These are phyloP conservation scores for Collybiopsis luxurians DNA, from an alignment of 768 basidiomycete genomes.

Conservation along the genomic window DNA sequence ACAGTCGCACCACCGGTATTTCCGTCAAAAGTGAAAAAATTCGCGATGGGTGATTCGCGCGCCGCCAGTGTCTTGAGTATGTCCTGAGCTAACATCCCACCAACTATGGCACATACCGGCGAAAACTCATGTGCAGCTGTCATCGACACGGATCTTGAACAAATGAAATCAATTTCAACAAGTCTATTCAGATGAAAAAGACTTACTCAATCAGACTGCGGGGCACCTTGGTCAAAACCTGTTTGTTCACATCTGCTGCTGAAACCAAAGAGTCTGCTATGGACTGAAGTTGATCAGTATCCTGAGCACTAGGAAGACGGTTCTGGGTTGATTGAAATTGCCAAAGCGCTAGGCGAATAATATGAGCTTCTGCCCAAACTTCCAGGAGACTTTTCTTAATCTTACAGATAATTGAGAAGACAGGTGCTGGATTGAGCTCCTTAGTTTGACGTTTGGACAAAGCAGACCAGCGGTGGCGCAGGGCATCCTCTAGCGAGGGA, in stretches of 20 bases:
- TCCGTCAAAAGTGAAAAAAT: constrained; percentile 89
- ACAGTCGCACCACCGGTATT: constrained; percentile 75
- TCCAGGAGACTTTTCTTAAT: background rate
- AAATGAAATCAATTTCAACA: constrained; percentile 6
- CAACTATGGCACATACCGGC: constrained; percentile 91
- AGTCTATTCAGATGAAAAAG: constrained; percentile 8
- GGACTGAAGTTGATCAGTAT: constrained; percentile 56
- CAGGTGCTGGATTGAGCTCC: constrained; percentile 72
- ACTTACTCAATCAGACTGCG: constrained; percentile 59
- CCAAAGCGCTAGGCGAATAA: constrained; percentile 62
- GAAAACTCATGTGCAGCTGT: constrained; percentile 86
- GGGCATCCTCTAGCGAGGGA: constrained; percentile 56
- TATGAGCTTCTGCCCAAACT: background rate
- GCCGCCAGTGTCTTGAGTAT: constrained; percentile 88
- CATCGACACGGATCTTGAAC: constrained; percentile 56
- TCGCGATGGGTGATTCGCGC: constrained; percentile 90
- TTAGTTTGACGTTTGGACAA: constrained; percentile 77
- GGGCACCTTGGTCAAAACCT: constrained; percentile 57
- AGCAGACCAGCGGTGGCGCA: constrained; percentile 66
- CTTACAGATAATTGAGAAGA: constrained; percentile 73
- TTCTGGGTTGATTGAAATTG: constrained; percentile 66
- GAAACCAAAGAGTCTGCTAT: constrained; percentile 62
- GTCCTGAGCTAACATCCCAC: constrained; percentile 93
- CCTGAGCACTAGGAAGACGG: constrained; percentile 54
- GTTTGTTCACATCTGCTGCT: constrained; percentile 67